Conservation (phyloP, 2,329 filamentous ascomycete genomes). For the Aspergillus phoenicis region DNA sequence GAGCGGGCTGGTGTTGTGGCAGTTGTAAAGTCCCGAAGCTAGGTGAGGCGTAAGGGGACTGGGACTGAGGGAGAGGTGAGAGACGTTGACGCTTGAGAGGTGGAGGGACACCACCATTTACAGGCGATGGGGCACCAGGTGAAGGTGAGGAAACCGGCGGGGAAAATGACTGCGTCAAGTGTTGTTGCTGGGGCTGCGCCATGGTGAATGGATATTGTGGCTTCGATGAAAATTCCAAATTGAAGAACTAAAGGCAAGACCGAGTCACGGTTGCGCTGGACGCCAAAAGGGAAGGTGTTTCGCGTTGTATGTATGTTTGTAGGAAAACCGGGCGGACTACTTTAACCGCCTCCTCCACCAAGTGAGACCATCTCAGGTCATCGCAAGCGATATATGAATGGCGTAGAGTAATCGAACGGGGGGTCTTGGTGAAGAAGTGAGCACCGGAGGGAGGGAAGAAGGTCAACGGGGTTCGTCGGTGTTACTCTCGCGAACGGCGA, state of each 20-base stretch:
- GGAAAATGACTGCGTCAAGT: constrained; percentile 60
- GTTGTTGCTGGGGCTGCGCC: constrained; percentile 59
- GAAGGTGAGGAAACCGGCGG: constrained; percentile 65
- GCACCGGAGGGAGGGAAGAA: constrained; percentile 20
- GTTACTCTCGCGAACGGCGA: constrained; percentile 21
- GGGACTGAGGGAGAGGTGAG: constrained; percentile 69
- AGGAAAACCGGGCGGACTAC: constrained; percentile 41
- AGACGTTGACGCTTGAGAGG: constrained; percentile 73
- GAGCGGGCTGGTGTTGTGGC: constrained; percentile 34
- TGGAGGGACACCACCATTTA: constrained; percentile 59
- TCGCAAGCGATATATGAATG: constrained; percentile 22
- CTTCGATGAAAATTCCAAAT: constrained; percentile 8
- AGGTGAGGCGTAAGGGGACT: constrained; percentile 63
- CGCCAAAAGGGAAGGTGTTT: constrained; percentile 24
- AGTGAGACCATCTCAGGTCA: constrained; percentile 43
- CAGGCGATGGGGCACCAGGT: constrained; percentile 58
- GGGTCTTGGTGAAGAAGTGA: constrained; percentile 4
- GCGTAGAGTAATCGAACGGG: neutral
- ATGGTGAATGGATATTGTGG: constrained; percentile 41
- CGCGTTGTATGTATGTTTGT: constrained; percentile 33
- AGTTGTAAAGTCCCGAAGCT: constrained; percentile 56
- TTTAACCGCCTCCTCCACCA: constrained; percentile 40
- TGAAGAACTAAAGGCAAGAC: constrained; percentile 19
- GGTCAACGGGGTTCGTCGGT: constrained; percentile 9
- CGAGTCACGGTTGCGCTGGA: constrained; percentile 23